Evolutionary conservation across 352 stramenopile species (phyloP), one percentile per base, ranked within the genome.

Genomic region (Aphanomyces invadans): DNA sequence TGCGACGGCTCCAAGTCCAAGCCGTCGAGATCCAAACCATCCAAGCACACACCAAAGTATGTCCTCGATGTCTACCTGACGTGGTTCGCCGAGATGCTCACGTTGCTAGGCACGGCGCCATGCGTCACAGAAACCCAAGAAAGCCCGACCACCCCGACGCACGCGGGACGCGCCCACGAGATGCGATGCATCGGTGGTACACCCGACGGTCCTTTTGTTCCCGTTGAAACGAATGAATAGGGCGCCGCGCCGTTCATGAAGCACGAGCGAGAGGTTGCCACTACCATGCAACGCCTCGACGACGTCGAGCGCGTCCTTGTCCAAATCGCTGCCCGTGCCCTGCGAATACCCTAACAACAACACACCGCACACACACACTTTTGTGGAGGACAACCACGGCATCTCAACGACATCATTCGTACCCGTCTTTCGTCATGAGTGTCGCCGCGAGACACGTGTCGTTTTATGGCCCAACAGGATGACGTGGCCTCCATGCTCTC

Each of bases 251-350:
- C 15, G 36, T 42, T 42, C 7, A 15, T 15, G 15, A 42, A 7
- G 15, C 55, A 63, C 12, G 33, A 31, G 19, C 33, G 29, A 61
- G 53, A 61, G 5, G 42, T 51, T 10, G n/a, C 31, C 3, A 36
- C 48, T 26, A 63, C 33, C 4, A 15, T 63, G 55, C n/a, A 52
- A 31, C 55, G 55, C 3, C 55, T 63, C 1, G 55, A 63, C 7
- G 19, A 63, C 19, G 33, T 63, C 29, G 32, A 63, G 45, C 31
- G 29, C 11, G 55, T 63, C 4, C 29, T 62, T 7, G 33, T 21
- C 19, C 28, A 62, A 44, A 31, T 62, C 7, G 32, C 32, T 25
- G 17, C 31, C n/a, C 53, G 53, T 15, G 23, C 19, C 31, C 51
- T 23, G 5, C 19, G 51, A 60, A 31, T 60, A n/a, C 4, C 51